Evolutionary conservation across 176 grass and related monocot species (phyloP), one percentile per base, ranked within the genome.

Genomic region (Carex cristatella): DNA sequence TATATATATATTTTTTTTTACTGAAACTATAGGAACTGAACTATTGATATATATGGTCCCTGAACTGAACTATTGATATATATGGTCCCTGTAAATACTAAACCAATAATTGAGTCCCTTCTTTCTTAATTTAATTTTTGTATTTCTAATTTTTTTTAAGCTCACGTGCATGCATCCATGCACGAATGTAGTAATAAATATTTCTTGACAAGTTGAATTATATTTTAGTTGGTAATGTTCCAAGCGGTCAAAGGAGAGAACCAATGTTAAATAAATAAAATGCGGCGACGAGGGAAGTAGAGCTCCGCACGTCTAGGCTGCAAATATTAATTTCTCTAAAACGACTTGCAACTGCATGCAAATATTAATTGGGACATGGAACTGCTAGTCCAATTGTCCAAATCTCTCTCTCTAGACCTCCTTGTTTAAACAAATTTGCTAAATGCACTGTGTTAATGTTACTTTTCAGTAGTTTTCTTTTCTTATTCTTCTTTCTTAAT

Each of bases 91-190:
- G 23, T 23, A 23, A 23, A 23, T 23, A 23, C 23, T 23, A 23
- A 23, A 23, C 23, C 23, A 23, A 23, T 23, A 23, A 23, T 23
- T 23, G 23, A 23, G 23, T 23, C 23, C 23, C 23, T 23, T 23
- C 23, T 23, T 23, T 23, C 23, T 23, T 23, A 23, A 23, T 23
- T 23, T 23, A 46, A 7, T 9, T 46, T 9, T 46, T 46, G 8
- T 9, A 46, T 46, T 46, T 46, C 44, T 46, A 23, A 23, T 23
- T 23, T 23, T 23, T 23, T 23, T 23, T 23, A 23, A 23, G 23
- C 23, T 23, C 79, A 81, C 59, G 79, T 81, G 79, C 79, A 28
- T 55, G 59, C 56, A 79, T 79, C 51, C 79, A 64, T 81, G 79
- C 79, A 81, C 58, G 58, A 81, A 81, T 81, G 79, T 61, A 27